Evolutionary conservation across 352 stramenopile species (phyloP), one percentile per base, ranked within the genome.

Genomic region (Pythium scleroteichum): DNA sequence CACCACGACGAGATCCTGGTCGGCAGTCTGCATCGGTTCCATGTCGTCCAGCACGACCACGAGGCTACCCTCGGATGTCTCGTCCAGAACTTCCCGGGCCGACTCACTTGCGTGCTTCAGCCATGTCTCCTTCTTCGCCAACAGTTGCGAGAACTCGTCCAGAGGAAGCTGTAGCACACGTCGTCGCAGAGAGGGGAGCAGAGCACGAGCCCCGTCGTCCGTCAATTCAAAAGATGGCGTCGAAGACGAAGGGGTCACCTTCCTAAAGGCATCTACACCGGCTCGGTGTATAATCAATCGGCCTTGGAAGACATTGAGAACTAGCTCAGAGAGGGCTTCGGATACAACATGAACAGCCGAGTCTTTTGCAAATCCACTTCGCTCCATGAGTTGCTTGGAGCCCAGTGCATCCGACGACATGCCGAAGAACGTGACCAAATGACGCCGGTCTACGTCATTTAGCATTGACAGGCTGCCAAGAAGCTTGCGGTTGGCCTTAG

Each of bases 31-130:
- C 3, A 86, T 69, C 3, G 84, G 84, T 62, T 93, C 81, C 77
- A 88, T 90, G 57, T 93, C 84, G 66, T 93, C 82, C 41, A 93
- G 63, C n/a, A 75, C 73, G 17, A 93, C 72, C 13, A 78, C 73
- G 35, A 93, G 52, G 48, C 74, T 88, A 13, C 84, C 84, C 22
- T 93, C 81, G 2, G 53, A 57, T 62, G 88, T 82, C 20, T 79
- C 62, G 13, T 62, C 51, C 40, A 93, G 61, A 40, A 80, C 71
- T 4, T 75, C 62, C 27, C 76, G 68, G 19, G 79, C 78, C n/a
- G 71, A 44, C 4, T 87, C 72, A 12, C 78, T 82, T n/a, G 80
- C 76, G 65, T 91, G 76, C 67, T 88, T 86, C 35, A 93, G 59
- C 84, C 84, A 93, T 70, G 82, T 82, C 56, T 93, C 79, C 24